A percentile compares a stretch with the other conserved stretches of the same genome.
Conservation (phyloP, 1,284 basidiomycete genomes). For the Ustilago xerochloae region DNA sequence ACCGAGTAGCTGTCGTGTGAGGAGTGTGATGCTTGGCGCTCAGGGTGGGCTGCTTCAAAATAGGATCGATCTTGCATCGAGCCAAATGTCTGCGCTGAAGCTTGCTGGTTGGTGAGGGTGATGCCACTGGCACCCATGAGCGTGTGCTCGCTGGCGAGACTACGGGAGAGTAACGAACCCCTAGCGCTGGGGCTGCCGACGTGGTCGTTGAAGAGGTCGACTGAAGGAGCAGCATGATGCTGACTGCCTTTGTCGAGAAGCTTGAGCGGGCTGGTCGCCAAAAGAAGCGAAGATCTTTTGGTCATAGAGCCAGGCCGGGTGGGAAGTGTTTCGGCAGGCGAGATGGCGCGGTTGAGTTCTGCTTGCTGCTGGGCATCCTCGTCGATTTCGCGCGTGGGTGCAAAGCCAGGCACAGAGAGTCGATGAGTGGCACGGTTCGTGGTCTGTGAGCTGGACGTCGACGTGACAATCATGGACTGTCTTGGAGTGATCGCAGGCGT, state of each 20-base stretch:
- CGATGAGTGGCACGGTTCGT: conserved; percentile 14
- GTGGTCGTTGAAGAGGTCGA: conserved; percentile 49
- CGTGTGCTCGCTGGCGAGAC: conserved; percentile 54
- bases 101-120: conserved; percentile 36
- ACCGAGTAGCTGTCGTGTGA: not conserved
- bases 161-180: conserved; percentile 42
- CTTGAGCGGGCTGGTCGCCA: conserved; percentile 47
- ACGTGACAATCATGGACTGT: conserved; percentile 32
- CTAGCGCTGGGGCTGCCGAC: conserved; percentile 41
- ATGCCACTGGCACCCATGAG: conserved; percentile 52
- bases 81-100: not conserved
- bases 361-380: conserved; percentile 10
- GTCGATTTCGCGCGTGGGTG: conserved; percentile 25
- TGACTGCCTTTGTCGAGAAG: conserved; percentile 50
- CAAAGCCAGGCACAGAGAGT: conserved; percentile 37
- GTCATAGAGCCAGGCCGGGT: conserved; percentile 16
- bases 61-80: conserved; percentile 6
- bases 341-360: conserved; percentile 9
- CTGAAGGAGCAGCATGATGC: conserved; percentile 48
- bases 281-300: conserved; percentile 25
- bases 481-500: conserved; percentile 48
- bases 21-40: conserved; percentile 6
- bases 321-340: conserved; percentile 15
- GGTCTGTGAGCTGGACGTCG: conserved; percentile 14
- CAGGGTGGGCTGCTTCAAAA: conserved; percentile 6